Evolutionary conservation across 2,329 filamentous ascomycete genomes (phyloP), one percentile per base, ranked within the genome.

Genomic region (Neonectria coccinea): DNA sequence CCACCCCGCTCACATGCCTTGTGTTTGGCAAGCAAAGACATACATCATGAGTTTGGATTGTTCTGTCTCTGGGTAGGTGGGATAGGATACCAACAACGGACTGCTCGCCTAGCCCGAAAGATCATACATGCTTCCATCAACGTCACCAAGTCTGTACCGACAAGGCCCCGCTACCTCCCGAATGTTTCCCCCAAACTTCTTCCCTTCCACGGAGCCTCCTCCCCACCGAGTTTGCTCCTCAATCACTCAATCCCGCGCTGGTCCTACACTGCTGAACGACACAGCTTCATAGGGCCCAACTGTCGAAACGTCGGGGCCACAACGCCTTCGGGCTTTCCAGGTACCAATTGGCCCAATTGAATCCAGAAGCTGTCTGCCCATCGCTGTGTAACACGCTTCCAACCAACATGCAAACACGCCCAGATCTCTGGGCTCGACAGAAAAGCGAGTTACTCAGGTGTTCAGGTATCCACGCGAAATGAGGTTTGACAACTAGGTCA

Each of bases 221-320:
- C 71, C 73, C 61, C 72, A 74, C 72, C 72, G 70, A 74, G 69
- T 70, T 31, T 59, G 59, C 64, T 64, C 64, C 66, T 61, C 64
- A 39, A 62, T 64, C 18, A 39, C 36, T 39, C 36, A 39, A 39
- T 39, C 14, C 36, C 59, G 41, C 42, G 52, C 59, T 59, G 47
- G 45, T 31, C 33, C 45, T 56, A 41, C n/a, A 47, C 44, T 47
- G 29, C 41, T 39, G 20, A 33, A 3, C 42, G 36, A 61, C 9
- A 55, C 55, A 58, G 25, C n/a, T 25, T 7, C 39, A 18, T 18
- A 27, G 10, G 41, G n/a, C 44, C 27, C 29, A 36, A 10, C 18
- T 33, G 2, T 44, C n/a, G 27, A 59, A 47, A 33, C 18, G 39
- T 29, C 39, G 36, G 14, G 18, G 18, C 25, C 25, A 29, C 56